A percentile compares a stretch with the other conserved stretches of the same genome.
These are phyloP conservation scores for Globisporangium sylvaticum DNA, from an alignment of 352 stramenopile species.

Conservation along the genomic window DNA sequence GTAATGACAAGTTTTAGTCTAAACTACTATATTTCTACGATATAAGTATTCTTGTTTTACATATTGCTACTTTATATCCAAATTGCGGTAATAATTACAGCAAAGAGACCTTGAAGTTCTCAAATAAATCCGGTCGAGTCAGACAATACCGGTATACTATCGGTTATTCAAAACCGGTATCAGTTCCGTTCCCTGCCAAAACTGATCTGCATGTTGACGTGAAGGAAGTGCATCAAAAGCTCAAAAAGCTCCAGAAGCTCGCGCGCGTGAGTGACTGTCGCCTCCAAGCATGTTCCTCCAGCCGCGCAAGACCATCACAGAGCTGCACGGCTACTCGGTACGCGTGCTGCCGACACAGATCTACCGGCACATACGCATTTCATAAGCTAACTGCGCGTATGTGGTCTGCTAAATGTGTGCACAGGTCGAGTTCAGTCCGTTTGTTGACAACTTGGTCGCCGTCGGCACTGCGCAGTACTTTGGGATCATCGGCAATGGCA, in stretches of 20 bases:
- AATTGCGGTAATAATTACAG: not conserved
- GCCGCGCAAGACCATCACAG: conserved; percentile 50
- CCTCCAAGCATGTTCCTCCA: conserved; percentile 59
- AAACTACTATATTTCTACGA: no score
- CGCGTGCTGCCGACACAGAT: not conserved
- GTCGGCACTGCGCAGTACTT: conserved; percentile 91
- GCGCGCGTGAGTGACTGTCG: not conserved
- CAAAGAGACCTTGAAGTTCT: conserved; percentile 4
- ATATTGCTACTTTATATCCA: not conserved
- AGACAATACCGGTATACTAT: not conserved
- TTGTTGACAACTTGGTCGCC: conserved; percentile 82
- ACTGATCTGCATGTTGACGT: conserved; percentile 9
- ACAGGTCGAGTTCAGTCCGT: conserved; percentile 90
- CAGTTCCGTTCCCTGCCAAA: not conserved
- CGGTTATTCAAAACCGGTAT: not conserved
- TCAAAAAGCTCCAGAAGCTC: not conserved
- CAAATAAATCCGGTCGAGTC: conserved; percentile 1
- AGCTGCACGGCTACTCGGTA: conserved; percentile 70
- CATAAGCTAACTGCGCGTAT: not conserved
- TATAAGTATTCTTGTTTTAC: not conserved
- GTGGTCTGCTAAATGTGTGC: conserved; percentile 1
- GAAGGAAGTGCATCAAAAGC: not conserved
- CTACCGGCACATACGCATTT: not conserved
- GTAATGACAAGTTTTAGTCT: no score
- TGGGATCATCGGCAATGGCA: conserved; percentile 89